phyloP scores from a whole-genome alignment of 179 eudicot species.

The Beta lomatogona region DNA sequence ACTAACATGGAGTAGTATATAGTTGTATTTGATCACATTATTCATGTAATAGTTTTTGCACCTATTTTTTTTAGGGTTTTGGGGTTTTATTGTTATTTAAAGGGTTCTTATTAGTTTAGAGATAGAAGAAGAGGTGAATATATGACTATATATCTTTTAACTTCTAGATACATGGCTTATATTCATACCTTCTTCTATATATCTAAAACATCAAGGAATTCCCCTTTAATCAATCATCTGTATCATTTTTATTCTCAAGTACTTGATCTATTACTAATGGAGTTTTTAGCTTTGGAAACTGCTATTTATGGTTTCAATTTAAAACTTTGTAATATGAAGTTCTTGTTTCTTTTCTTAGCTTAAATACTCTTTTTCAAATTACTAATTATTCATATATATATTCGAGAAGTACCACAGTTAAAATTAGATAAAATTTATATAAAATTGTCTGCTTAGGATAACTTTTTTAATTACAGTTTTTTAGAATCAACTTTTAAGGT shows the following conservation, averaged over 20 bases:
- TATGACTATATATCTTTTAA: slow-evolving; percentile 25
- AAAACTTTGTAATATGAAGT: neutral
- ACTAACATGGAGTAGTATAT: slow-evolving; percentile 24
- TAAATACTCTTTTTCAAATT: too few species aligned
- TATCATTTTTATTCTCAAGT: slow-evolving; percentile 18
- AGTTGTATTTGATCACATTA: slow-evolving; percentile 25
- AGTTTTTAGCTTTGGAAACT: neutral
- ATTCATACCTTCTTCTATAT: slow-evolving; percentile 45
- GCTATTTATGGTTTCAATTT: neutral
- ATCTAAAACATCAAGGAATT: slow-evolving; percentile 12
- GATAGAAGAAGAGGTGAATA: slow-evolving; percentile 46
- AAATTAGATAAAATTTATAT: too few species aligned
- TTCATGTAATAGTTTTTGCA: slow-evolving; percentile 12
- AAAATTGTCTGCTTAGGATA: too few species aligned
- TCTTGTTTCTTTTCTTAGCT: neutral
- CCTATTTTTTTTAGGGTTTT: slow-evolving; percentile 28
- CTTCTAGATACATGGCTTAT: slow-evolving; percentile 29
- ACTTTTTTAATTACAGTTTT: too few species aligned
- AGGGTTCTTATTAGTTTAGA: slow-evolving; percentile 23
- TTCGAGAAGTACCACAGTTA: too few species aligned
- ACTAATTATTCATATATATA: too few species aligned
- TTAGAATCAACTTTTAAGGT: neutral
- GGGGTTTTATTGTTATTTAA: slow-evolving; percentile 7
- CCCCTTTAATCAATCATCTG: neutral
- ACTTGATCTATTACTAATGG: slow-evolving; percentile 7